Percentiles rank a stretch among this genome's conserved stretches.
These are phyloP conservation scores for Zygosaccharomyces pseudobailii DNA, from an alignment of 1,139 yeast genomes.

Conservation along the genomic window DNA sequence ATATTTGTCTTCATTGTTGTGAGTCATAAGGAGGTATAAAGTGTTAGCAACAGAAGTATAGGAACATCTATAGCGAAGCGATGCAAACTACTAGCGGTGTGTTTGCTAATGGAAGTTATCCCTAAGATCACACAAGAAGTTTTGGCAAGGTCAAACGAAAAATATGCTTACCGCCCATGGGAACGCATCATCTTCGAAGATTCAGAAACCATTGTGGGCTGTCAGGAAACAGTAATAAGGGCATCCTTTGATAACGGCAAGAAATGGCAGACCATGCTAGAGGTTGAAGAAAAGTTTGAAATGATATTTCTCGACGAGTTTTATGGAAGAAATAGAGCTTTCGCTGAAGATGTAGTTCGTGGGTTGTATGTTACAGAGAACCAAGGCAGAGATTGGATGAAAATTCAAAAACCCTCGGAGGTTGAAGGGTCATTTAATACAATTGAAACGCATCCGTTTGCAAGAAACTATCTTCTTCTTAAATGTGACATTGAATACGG, in stretches of 20 bases:
- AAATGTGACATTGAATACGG: background rate
- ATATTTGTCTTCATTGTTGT: background rate
- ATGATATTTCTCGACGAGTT: slow-evolving; percentile 16
- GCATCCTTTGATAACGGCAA: slow-evolving; percentile 22
- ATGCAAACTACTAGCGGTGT: background rate
- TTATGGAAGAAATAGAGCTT: slow-evolving; percentile 22
- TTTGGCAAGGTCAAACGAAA: background rate
- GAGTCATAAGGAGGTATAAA: background rate
- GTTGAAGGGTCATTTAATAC: background rate
- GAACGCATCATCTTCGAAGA: background rate
- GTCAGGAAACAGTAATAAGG: background rate
- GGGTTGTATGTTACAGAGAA: slow-evolving; percentile 23
- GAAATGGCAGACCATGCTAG: slow-evolving; percentile 19
- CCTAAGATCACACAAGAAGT: background rate
- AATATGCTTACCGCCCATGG: background rate
- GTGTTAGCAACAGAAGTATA: background rate
- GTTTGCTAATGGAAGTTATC: background rate
- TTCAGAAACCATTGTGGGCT: background rate
- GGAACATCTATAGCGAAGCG: background rate
- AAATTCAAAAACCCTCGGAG: background rate
- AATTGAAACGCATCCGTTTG: background rate
- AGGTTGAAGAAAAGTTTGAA: slow-evolving; percentile 9
- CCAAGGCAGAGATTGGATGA: slow-evolving; percentile 27
- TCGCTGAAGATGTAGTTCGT: slow-evolving; percentile 7
- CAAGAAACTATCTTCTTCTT: background rate